Percentiles rank a stretch among this genome's conserved stretches.
These are phyloP conservation scores for Fusarium redolens DNA, from an alignment of 2,329 filamentous ascomycete species.

Conservation along the genomic window DNA sequence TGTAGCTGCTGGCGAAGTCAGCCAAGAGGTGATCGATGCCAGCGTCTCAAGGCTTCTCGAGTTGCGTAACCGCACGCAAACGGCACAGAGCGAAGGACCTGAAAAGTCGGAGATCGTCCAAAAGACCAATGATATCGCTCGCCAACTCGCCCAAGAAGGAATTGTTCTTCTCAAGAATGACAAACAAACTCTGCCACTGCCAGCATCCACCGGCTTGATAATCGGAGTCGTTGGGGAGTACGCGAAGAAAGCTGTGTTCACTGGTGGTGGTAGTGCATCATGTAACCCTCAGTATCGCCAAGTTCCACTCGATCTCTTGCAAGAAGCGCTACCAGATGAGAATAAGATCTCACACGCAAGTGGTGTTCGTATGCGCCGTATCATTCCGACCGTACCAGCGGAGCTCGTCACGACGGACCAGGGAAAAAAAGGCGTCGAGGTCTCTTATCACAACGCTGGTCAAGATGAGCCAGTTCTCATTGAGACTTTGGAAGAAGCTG, in stretches of 20 bases:
- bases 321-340: accelerated
- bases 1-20: neutral
- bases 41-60: neutral
- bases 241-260: neutral
- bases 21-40: conserved; percentile 4
- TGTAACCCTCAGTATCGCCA: neutral
- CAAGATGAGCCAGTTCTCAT: accelerated
- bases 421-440: neutral
- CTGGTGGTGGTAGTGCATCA: neutral
- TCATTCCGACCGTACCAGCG: neutral
- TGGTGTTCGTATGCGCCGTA: neutral
- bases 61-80: conserved; percentile 12
- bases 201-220: accelerated
- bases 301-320: neutral
- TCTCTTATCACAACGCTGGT: neutral
- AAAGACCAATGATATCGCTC: conserved; percentile 24
- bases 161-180: conserved; percentile 34
- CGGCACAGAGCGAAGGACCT: neutral
- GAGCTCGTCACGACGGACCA: accelerated
- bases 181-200: neutral
- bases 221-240: neutral
- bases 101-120: conserved; percentile 22
- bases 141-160: conserved; percentile 4
- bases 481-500: neutral
- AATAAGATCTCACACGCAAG: accelerated